Evolutionary conservation across 805 yeast genomes (phyloP), one percentile per base, ranked within the genome.

Genomic region (Candida berthetii): DNA sequence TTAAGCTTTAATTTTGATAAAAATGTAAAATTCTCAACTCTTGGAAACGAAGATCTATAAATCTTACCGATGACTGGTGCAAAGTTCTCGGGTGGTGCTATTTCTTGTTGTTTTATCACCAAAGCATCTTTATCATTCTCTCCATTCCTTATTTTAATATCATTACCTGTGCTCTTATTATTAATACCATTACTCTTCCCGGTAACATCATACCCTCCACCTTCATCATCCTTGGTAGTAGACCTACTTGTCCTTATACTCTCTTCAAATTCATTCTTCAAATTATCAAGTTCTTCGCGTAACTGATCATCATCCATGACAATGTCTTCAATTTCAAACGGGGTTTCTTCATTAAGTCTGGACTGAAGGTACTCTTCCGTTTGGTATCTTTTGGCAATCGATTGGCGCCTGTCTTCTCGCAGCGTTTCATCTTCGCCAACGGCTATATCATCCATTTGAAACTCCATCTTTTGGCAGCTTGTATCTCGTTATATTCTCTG

Each of bases 41-140:
- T 75, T 2, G 99, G 99, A 61, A 91, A 91, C 36, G 96, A 85
- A 33, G 91, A 80, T 42, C 99, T 70, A 61, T 88, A 93, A 4
- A 93, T 84, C 37, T 74, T 70, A 3, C 81, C 79, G 41, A 83
- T 78, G 2, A 93, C 96, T 37, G 84, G 79, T 7, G 95, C 77
- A 62, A 93, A 93, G 65, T 93, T 93, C 58, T 93, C 97, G 3
- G 99, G 99, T 13, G 95, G 76, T 15, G 59, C 25, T 37, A 17
- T 37, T 32, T 27, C 34, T 36, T 22, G 24, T 22, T 22, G 24
- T 22, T 22, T 22, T 22, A 22, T 22, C 8, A 22, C 8, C 8
- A 22, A 22, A 22, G 24, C 29, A 27, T 11, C 29, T 13, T 27
- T 27, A 13, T 27, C n/a, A 8, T 27, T 27, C 29, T 18, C 34